phyloP scores from a whole-genome alignment of 2,329 filamentous ascomycete genomes.

The Fusarium penzigii region DNA sequence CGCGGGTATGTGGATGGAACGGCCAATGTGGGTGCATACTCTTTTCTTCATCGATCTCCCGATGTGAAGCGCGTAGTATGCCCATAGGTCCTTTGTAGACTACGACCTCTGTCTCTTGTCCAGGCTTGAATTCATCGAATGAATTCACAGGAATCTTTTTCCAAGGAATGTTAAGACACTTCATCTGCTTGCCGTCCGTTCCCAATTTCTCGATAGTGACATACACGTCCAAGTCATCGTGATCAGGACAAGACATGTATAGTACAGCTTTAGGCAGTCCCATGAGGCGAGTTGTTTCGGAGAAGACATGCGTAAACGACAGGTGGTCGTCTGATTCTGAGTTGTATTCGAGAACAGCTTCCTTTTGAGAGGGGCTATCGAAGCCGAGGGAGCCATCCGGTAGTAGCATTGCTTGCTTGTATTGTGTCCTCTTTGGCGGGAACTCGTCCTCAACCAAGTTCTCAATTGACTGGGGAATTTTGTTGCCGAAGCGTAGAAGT shows the following conservation, averaged over 20 bases:
- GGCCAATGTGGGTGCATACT: conserved; percentile 33
- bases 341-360: not conserved
- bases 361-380: too few species aligned
- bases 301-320: conserved; percentile 1
- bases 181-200: too few species aligned
- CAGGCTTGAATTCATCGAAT: conserved; percentile 19
- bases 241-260: conserved; percentile 22
- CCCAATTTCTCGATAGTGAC: conserved; percentile 27
- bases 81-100: conserved; percentile 28
- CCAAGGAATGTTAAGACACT: conserved; percentile 28
- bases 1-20: conserved; percentile 21
- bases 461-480: conserved; percentile 25
- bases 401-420: conserved; percentile 1
- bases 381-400: not conserved
- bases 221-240: conserved; percentile 46
- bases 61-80: conserved; percentile 17
- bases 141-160: conserved; percentile 12
- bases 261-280: conserved; percentile 8
- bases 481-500: conserved; percentile 27
- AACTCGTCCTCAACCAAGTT: conserved; percentile 34
- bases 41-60: conserved; percentile 21
- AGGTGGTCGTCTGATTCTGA: not conserved
- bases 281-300: conserved; percentile 1
- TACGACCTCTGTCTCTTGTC: conserved; percentile 26
- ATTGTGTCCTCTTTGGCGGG: conserved; percentile 13